phyloP scores from a whole-genome alignment of 768 basidiomycete genomes.

The Podaxis pistillaris region DNA sequence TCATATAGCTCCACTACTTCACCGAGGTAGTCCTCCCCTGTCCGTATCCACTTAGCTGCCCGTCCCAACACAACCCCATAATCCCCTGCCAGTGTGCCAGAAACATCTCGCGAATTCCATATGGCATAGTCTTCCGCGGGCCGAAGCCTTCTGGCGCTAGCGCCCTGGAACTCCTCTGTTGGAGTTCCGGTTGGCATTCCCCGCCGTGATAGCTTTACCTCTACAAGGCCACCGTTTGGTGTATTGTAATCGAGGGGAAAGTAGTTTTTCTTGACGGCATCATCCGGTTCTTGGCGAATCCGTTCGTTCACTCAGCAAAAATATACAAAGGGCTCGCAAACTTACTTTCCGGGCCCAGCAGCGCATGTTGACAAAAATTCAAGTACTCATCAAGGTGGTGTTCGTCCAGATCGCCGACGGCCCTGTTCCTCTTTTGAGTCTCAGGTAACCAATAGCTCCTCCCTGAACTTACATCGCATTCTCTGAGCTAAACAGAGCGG shows the following conservation, averaged over 20 bases:
- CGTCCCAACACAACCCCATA: constrained; percentile 49
- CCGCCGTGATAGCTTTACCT: neutral
- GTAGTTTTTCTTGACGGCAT: constrained; percentile 35
- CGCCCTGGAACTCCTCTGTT: constrained; percentile 16
- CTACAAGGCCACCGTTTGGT: neutral
- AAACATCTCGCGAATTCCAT: constrained; percentile 64
- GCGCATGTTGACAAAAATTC: constrained; percentile 56
- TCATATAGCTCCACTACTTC: constrained; percentile 66
- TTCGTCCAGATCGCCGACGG: constrained; percentile 50
- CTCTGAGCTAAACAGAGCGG: constrained; percentile 41
- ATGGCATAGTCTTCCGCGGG: constrained; percentile 65
- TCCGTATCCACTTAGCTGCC: constrained; percentile 56
- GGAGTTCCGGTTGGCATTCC: neutral
- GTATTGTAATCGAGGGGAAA: constrained; percentile 34
- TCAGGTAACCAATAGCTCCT: constrained; percentile 4
- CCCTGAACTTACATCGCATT: constrained; percentile 42
- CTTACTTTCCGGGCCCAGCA: constrained; percentile 34
- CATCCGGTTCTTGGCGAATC: constrained; percentile 16
- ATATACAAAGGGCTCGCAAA: neutral
- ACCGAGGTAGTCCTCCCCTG: constrained; percentile 48
- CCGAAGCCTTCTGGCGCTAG: constrained; percentile 23
- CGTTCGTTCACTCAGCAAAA: neutral
- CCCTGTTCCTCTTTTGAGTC: constrained; percentile 35
- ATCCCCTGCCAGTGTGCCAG: constrained; percentile 54
- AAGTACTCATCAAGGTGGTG: constrained; percentile 62